Evolutionary conservation across 371 early-diverging fungal genomes (phyloP).

Genomic region (Lichtheimia hyalospora): DNA sequence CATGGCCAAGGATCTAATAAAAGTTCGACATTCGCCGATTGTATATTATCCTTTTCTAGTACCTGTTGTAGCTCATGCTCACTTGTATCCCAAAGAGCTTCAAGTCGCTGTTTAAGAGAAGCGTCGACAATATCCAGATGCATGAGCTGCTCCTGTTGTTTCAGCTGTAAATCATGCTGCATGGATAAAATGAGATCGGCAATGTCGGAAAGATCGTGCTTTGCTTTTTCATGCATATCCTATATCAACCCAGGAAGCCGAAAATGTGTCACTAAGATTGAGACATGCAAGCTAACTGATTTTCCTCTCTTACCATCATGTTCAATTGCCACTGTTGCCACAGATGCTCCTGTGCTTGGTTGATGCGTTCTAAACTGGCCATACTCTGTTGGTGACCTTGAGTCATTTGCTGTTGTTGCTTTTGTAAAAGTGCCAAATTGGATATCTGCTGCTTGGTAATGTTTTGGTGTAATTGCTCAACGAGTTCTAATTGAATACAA

Average conservation of each 20-base stretch:
- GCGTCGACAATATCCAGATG: background rate
- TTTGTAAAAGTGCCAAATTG: slow-evolving; percentile 1
- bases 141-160: background rate
- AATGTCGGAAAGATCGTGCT: background rate
- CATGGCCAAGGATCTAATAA: background rate
- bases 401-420: slow-evolving; percentile 11
- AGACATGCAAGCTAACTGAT: no score
- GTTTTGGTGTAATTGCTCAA: slow-evolving; percentile 10
- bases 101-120: background rate
- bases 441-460: slow-evolving; percentile 5
- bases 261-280: no score
- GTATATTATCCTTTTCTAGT: background rate
- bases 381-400: slow-evolving; percentile 10
- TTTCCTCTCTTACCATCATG: no score
- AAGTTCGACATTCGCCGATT: background rate
- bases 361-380: slow-evolving; percentile 1
- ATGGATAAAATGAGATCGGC: background rate
- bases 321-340: slow-evolving; percentile 5
- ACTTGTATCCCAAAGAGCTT: background rate
- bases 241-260: background rate
- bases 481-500: slow-evolving; percentile 1
- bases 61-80: background rate
- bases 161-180: background rate
- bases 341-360: slow-evolving; percentile 3
- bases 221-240: slow-evolving; percentile 6